These are phyloP conservation scores for Blastobotrys peoriensis DNA, from an alignment of 805 yeast genomes.

Conservation along the genomic window DNA sequence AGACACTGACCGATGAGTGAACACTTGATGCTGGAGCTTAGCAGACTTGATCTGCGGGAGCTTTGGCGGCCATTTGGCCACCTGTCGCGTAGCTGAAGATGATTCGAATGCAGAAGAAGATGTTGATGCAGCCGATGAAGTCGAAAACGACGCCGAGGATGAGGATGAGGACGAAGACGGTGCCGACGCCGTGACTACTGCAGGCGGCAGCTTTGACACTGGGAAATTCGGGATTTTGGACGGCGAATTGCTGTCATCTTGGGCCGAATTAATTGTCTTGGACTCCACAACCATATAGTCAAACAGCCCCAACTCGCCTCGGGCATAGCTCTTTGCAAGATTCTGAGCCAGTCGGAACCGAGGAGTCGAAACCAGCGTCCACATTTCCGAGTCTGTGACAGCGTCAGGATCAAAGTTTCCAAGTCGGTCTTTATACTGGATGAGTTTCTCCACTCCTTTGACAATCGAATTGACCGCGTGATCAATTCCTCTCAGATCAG, in stretches of 20 bases:
- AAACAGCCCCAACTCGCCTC: background rate
- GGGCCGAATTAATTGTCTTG: background rate
- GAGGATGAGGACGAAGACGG: background rate
- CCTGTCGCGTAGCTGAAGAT: constrained; percentile 2
- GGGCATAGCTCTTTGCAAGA: background rate
- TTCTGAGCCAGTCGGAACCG: background rate
- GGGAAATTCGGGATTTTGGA: background rate
- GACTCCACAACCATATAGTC: background rate
- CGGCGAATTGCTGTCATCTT: background rate
- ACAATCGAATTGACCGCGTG: background rate
- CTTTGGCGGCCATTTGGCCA: constrained; percentile 50
- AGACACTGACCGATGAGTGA: constrained; percentile 71
- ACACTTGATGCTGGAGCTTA: constrained; percentile 60
- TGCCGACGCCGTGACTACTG: background rate
- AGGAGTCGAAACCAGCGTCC: background rate
- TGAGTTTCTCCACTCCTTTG: background rate
- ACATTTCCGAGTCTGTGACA: background rate
- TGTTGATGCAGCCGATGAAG: background rate
- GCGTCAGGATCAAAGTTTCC: background rate
- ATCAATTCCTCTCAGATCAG: background rate
- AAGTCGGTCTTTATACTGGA: background rate
- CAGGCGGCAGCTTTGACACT: background rate
- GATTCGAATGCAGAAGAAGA: background rate
- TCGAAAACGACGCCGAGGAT: background rate
- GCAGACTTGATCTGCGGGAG: constrained; percentile 62